Evolutionary conservation across 2,329 filamentous ascomycete genomes (phyloP).

Genomic region (Epichloe hybrida): DNA sequence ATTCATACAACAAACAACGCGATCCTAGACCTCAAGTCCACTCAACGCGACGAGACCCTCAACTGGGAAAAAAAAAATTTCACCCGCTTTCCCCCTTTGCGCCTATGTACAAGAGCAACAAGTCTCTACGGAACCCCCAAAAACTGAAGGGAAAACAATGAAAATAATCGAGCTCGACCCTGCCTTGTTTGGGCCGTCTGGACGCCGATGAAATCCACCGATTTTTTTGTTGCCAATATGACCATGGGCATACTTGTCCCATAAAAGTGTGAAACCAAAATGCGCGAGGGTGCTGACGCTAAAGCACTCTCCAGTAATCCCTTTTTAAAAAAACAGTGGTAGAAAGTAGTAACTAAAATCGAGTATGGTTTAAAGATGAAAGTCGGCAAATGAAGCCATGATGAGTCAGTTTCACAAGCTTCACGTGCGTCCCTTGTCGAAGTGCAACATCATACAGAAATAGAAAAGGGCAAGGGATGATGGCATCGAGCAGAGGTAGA

Average conservation of each 20-base stretch:
- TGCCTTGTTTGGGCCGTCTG: background rate
- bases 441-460: conserved; percentile 1
- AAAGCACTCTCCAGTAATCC: background rate
- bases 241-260: background rate
- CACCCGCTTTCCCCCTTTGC: conserved; percentile 2
- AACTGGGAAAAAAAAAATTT: background rate
- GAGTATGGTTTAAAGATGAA: conserved; percentile 4
- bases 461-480: background rate
- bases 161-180: background rate
- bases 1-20: conserved; percentile 2
- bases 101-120: background rate
- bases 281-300: background rate
- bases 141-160: background rate
- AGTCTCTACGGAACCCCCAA: background rate
- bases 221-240: background rate
- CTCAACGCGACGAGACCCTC: background rate
- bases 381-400: conserved; percentile 4
- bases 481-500: background rate
- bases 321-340: conserved; percentile 1
- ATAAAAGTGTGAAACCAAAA: background rate
- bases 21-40: background rate
- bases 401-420: conserved; percentile 4
- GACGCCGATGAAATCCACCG: background rate
- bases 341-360: conserved; percentile 6
- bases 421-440: background rate